Evolutionary conservation across 2,329 filamentous ascomycete species (phyloP).

Genomic region (Epichloe glyceriae): DNA sequence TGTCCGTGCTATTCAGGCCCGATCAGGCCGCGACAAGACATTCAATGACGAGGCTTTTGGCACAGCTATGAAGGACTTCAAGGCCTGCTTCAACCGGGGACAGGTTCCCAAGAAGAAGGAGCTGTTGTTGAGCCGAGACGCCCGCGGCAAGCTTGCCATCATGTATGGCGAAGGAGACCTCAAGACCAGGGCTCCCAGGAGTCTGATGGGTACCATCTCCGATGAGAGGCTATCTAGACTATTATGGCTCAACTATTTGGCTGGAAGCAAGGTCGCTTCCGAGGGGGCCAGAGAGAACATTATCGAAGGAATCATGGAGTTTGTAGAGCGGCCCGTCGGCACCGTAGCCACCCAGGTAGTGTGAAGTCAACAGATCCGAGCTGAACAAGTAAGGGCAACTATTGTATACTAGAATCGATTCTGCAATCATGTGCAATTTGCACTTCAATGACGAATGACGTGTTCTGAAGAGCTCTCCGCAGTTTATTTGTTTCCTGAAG

Average conservation of each 20-base stretch:
- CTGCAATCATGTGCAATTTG: too few species aligned
- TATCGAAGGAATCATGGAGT: slow-evolving; percentile 74
- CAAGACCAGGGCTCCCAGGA: slow-evolving; percentile 28
- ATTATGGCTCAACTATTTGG: slow-evolving; percentile 84
- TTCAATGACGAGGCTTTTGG: slow-evolving; percentile 67
- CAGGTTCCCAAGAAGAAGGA: slow-evolving; percentile 71
- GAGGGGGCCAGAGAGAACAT: slow-evolving; percentile 70
- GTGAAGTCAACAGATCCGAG: slow-evolving; percentile 10
- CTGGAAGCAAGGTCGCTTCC: slow-evolving; percentile 74
- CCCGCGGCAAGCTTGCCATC: slow-evolving; percentile 51
- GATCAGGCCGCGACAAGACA: slow-evolving; percentile 43
- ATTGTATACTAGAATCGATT: slow-evolving; percentile 1
- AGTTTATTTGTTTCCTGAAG: too few species aligned
- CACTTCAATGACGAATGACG: not conserved
- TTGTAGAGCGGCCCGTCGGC: slow-evolving; percentile 78
- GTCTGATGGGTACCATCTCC: slow-evolving; percentile 53
- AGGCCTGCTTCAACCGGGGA: slow-evolving; percentile 66
- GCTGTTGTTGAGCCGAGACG: slow-evolving; percentile 58
- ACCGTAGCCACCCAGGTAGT: slow-evolving; percentile 72
- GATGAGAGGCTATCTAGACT: slow-evolving; percentile 73
- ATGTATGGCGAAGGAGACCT: slow-evolving; percentile 52
- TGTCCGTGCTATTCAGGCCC: slow-evolving; percentile 69
- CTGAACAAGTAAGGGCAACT: not conserved
- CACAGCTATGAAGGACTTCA: slow-evolving; percentile 61
- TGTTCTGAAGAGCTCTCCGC: too few species aligned